These are phyloP conservation scores for Coemansia sp. DNA, from an alignment of 192 early-diverging fungal species.

Conservation along the genomic window DNA sequence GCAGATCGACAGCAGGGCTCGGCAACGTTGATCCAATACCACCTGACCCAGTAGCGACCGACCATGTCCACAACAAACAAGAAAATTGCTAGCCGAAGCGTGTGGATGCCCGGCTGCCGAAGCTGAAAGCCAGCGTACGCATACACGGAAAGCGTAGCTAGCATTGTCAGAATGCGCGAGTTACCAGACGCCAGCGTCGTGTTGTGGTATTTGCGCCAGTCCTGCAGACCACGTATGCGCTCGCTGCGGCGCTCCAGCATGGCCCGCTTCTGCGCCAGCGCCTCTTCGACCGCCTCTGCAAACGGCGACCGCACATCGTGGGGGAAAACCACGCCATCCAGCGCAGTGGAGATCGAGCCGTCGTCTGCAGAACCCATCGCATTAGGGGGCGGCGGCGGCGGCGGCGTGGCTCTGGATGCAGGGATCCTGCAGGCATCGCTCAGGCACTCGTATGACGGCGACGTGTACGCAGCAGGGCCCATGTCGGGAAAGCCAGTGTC, in stretches of 20 bases:
- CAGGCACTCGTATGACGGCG: constrained; percentile 12
- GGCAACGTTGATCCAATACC: background rate
- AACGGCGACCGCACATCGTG: constrained; percentile 26
- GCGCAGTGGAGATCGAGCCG: background rate
- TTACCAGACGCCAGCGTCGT: background rate
- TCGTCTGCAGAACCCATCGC: background rate
- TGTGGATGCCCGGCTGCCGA: background rate
- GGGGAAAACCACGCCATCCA: background rate
- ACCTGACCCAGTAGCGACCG: background rate
- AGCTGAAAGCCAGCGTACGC: background rate
- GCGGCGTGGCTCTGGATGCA: background rate
- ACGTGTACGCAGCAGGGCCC: background rate
- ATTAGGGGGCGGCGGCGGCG: background rate
- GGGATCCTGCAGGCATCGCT: constrained; percentile 2
- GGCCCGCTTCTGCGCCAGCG: constrained; percentile 19
- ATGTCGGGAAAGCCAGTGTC: background rate
- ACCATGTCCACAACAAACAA: background rate
- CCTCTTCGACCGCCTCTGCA: constrained; percentile 38
- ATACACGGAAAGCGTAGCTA: background rate
- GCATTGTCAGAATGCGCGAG: background rate
- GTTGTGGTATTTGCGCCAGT: constrained; percentile 13
- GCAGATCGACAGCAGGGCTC: background rate
- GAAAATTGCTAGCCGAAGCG: background rate
- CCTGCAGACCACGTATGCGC: constrained; percentile 18
- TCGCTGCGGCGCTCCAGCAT: constrained; percentile 17